Evolutionary conservation across 305 asterid genomes (phyloP), one percentile per base, ranked within the genome.

Genomic region (Fraxinus angustifolia): DNA sequence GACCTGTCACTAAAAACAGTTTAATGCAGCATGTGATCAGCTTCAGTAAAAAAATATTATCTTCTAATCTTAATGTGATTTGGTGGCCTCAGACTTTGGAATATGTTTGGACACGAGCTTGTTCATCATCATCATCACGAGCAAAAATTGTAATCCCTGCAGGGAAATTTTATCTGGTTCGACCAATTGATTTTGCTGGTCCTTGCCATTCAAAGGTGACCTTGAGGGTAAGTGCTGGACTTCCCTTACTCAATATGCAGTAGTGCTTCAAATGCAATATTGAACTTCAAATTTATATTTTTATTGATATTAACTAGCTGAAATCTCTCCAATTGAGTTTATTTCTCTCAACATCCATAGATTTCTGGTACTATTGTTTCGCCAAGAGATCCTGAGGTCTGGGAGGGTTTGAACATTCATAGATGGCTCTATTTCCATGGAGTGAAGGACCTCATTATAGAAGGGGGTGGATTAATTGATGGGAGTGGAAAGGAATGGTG

Each of bases 401-500:
- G 98, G 99, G 71, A 84, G 35, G 92, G 92, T 84, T 78, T 83
- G 76, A 84, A 94, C 83, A 79, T 85, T 62, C 92, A 84, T 79
- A 91, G 89, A 83, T 95, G 99, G 99, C 91, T 95, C 80, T 91
- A 95, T 88, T 94, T 95, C 50, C 92, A 86, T 79, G 83, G 85
- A 3, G 91, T 94, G 82, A 79, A 91, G 72, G 70, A 88, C 84
- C 93, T 95, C 75, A 90, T 87, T 12, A 83, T 95, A 26, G 92
- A 91, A 85, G 99, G 99, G 21, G 88, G 92, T 77, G 98, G 99
- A 31, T 53, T 60, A 1, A 88, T 95, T 67, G 80, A 95, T 28
- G 99, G 99, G 45, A 88, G 76, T 87, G 98, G 98, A 23, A 75
- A 83, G 10, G 77, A 90, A 87, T 95, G 98, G 98, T 95, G 99